Evolutionary conservation across 176 grass and related monocot genomes (phyloP), one percentile per base, ranked within the genome.

Genomic region (Avena insularis): DNA sequence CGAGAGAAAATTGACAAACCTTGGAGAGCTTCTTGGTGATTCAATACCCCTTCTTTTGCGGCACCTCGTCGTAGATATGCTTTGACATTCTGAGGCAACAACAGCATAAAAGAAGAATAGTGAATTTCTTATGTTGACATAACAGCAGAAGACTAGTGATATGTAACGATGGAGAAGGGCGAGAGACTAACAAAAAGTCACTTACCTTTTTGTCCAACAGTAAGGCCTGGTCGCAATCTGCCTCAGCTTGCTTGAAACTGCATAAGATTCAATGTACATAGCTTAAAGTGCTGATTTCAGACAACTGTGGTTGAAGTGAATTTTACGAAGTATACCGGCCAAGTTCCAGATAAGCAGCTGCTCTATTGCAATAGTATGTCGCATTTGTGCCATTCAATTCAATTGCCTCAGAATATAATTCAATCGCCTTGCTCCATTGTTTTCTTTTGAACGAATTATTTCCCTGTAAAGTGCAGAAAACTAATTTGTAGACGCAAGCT

Each of bases 281-380:
- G 47, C 16, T 78, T 77, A 82, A 19, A 40, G 5, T 81, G 68
- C 68, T 21, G 36, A 71, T 56, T 92, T 80, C 65, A 71, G 59
- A 73, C 51, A 65, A 86, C 73, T 4, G n/a, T 17, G 54, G 74
- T 68, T 64, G 75, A 84, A 88, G 79, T 54, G 58, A 54, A 59
- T 65, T 40, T 21, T 29, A 87, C 75, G 15, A 70, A 84, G 76
- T 36, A 81, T 96, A 99, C 97, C 89, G 87, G 59, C 90, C 87
- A 76, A 99, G 86, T 91, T 99, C 91, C 51, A 99, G 89, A 89
- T 84, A 96, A 75, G 97, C 97, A 89, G 97, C 97, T 75, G 97
- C 92, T 85, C 97, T 99, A 77, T 99, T 99, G 86, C 94, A 93
- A 83, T 94, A 99, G 84, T 94, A 99, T 53, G 90, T 99, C 79